Evolutionary conservation across 805 yeast genomes (phyloP).

Genomic region (Starmera amethionina): DNA sequence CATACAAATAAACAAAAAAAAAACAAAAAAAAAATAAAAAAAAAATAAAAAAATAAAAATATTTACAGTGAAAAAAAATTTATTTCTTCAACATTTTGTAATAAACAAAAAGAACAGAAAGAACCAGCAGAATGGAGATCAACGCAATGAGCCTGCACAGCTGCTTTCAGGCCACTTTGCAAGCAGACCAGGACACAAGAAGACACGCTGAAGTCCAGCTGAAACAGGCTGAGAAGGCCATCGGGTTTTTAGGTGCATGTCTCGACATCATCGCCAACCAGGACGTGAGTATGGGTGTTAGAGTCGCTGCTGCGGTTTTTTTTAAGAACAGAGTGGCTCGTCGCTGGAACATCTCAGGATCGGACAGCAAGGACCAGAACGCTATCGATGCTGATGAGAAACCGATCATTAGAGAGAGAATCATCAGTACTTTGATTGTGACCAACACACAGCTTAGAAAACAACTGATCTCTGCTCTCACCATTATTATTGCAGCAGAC

Average conservation of each 20-base stretch:
- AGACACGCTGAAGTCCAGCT: constrained; percentile 63
- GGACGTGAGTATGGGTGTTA: constrained; percentile 40
- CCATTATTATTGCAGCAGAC: constrained; percentile 39
- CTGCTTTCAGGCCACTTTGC: constrained; percentile 74
- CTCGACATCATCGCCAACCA: constrained; percentile 56
- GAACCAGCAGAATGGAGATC: constrained; percentile 57
- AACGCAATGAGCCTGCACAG: constrained; percentile 41
- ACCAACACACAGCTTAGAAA: constrained; percentile 30
- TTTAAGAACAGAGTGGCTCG: constrained; percentile 65
- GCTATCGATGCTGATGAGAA: constrained; percentile 61
- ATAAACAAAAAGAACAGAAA: too few species aligned
- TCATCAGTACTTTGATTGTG: constrained; percentile 53
- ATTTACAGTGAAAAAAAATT: background rate
- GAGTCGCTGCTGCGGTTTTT: constrained; percentile 71
- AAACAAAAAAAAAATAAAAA: background rate
- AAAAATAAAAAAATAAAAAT: too few species aligned
- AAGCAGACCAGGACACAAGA: constrained; percentile 51
- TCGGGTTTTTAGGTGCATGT: constrained; percentile 79
- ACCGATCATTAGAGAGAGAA: constrained; percentile 57
- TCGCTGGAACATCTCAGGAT: constrained; percentile 42
- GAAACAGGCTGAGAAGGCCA: constrained; percentile 40
- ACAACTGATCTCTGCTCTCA: constrained; percentile 43
- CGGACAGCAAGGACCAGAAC: constrained; percentile 17
- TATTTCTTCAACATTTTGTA: background rate
- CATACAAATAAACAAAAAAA: background rate